Base-by-base conservation (phyloP, 176 grass and related monocot genomes). In the Zea luxurians region DNA sequence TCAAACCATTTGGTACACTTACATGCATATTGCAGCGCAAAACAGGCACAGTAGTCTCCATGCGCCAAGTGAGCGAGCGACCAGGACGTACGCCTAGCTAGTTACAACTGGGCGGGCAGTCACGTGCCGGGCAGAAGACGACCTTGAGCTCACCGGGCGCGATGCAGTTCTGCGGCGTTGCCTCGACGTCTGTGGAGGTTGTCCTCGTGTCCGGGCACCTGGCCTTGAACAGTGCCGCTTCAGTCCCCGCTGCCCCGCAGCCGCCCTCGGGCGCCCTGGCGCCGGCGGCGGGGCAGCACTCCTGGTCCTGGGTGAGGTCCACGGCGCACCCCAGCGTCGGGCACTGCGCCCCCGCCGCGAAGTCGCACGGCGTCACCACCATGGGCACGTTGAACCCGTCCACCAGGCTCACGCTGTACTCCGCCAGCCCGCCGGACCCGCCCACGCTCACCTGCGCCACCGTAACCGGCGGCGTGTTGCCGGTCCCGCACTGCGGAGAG, bases 341-440 rank as follows among this genome's bases (percentile, higher is more conserved):
- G 73, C 78, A 87, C 73, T 42, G 17, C 13, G 36, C 13, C 9
- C 73, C 18, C 43, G 17, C 34, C 64, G 57, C 40, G 79, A 74
- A 60, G 37, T 45, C 66, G 18, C 64, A 57, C 58, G 85, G 85
- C n/a, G 65, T 64, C 64, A 87, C 58, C 44, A 58, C 41, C 57
- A 50, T 38, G n/a, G 85, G 79, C 79, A 87, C 65, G 79, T 82
- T 87, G 73, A 87, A 82, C 55, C 79, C 73, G 58, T 82, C 64
- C 27, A 89, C 73, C 54, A 85, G 78, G 83, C 82, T 85, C 46
- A 89, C 70, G 71, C 72, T 81, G 87, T 89, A 89, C 76, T 3
- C 35, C 21, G 82, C 77, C 66, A 77, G 66, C 42, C 72, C 73
- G 15, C 37, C 60, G 34, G 17, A 3, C 4, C 46, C 66, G 10